These are phyloP conservation scores for Bipolaris oryzae DNA, from an alignment of 2,329 filamentous ascomycete species.

Conservation along the genomic window DNA sequence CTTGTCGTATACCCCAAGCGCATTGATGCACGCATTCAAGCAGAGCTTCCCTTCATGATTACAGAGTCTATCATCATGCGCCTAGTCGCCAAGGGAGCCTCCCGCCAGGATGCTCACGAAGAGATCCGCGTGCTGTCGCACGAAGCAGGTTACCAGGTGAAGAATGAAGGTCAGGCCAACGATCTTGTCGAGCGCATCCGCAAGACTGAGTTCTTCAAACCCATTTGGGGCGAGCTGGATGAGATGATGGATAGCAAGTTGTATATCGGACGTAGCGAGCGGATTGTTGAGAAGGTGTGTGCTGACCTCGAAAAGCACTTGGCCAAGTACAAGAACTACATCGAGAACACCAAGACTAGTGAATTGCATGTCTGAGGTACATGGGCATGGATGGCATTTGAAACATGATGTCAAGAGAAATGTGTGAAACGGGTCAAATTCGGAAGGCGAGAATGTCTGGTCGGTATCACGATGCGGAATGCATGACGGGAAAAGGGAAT, in stretches of 20 bases:
- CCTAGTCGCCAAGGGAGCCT: conserved; percentile 71
- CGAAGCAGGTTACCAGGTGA: conserved; percentile 73
- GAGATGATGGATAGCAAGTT: conserved; percentile 67
- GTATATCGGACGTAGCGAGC: conserved; percentile 61
- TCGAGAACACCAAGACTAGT: conserved; percentile 38
- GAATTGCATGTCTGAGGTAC: conserved; percentile 40
- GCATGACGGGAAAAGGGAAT: too few relatives aligned
- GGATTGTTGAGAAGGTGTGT: conserved; percentile 36
- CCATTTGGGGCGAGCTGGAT: conserved; percentile 73
- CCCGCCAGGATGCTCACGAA: conserved; percentile 83
- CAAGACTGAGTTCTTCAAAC: conserved; percentile 72
- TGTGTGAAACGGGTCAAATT: too few relatives aligned
- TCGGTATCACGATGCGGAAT: too few relatives aligned
- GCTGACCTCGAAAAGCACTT: conserved; percentile 48
- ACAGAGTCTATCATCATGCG: conserved; percentile 68
- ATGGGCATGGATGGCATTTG: neutral
- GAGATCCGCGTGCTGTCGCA: conserved; percentile 81
- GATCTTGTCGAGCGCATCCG: conserved; percentile 82
- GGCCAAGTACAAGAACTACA: conserved; percentile 58
- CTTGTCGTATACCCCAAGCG: conserved; percentile 78
- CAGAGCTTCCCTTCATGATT: conserved; percentile 87
- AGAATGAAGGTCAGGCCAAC: conserved; percentile 75
- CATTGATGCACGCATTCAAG: conserved; percentile 67
- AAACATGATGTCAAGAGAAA: too few relatives aligned
- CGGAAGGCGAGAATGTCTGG: too few relatives aligned